Percentiles rank a stretch among this genome's conserved stretches.
These are phyloP conservation scores for Zymoseptoria pseudotritici DNA, from an alignment of 2,329 filamentous ascomycete genomes.

Conservation along the genomic window DNA sequence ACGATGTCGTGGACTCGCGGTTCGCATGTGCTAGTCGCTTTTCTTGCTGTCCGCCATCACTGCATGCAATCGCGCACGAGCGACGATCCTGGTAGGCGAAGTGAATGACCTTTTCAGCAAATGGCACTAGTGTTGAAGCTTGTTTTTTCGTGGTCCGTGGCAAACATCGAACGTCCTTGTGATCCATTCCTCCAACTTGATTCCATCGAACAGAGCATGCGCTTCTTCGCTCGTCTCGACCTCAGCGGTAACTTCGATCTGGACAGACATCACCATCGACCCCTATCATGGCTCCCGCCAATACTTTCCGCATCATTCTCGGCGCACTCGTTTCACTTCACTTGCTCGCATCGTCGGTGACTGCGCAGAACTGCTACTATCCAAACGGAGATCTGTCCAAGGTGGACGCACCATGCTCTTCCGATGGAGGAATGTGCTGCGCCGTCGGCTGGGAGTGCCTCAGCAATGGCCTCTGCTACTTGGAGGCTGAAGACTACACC, in stretches of 20 bases:
- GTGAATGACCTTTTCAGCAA: neutral
- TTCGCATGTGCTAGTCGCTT: too few relatives aligned
- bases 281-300: neutral
- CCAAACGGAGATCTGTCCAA: constrained; percentile 27
- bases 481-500: constrained; percentile 18
- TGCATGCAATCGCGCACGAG: constrained; percentile 1
- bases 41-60: neutral
- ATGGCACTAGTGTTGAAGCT: neutral
- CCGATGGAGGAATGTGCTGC: constrained; percentile 27
- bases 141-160: neutral
- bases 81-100: neutral
- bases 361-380: constrained; percentile 30
- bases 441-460: constrained; percentile 30
- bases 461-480: constrained; percentile 29
- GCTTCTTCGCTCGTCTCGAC: neutral
- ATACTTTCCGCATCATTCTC: constrained; percentile 1
- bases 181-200: neutral
- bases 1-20: neutral
- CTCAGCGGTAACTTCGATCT: neutral
- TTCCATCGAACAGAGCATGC: neutral
- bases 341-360: constrained; percentile 3
- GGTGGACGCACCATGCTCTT: constrained; percentile 21
- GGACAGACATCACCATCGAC: neutral
- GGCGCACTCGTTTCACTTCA: constrained; percentile 6
- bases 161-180: constrained; percentile 1